Evolutionary conservation across 805 yeast species (phyloP).

Genomic region (Pichia gijzeniarum): DNA sequence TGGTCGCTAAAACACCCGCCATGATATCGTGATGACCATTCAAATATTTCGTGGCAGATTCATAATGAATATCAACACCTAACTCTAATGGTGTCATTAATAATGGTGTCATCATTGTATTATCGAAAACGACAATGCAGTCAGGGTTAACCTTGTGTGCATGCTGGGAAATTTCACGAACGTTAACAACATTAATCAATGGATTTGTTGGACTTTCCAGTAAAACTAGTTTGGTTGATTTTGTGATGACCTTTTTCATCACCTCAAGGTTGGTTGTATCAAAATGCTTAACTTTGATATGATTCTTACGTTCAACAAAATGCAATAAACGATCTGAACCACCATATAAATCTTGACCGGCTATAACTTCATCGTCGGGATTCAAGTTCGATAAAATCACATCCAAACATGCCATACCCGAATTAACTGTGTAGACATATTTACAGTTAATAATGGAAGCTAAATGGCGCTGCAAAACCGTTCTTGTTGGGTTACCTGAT

Average conservation of each 20-base stretch:
- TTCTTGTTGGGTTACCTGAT: conserved; percentile 91
- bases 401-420: conserved; percentile 92
- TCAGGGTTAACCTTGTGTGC: conserved; percentile 67
- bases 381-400: conserved; percentile 58
- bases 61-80: conserved; percentile 89
- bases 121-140: conserved; percentile 76
- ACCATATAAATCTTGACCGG: conserved; percentile 93
- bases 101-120: conserved; percentile 95
- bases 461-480: conserved; percentile 69
- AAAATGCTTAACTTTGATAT: conserved; percentile 61
- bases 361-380: conserved; percentile 87
- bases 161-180: conserved; percentile 54
- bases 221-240: conserved; percentile 67
- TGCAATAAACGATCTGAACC: conserved; percentile 86
- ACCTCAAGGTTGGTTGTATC: conserved; percentile 72
- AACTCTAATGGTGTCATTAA: conserved; percentile 77
- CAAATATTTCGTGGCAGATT: conserved; percentile 86
- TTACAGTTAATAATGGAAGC: conserved; percentile 74
- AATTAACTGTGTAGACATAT: conserved; percentile 72
- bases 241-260: conserved; percentile 49
- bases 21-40: conserved; percentile 95
- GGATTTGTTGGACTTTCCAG: conserved; percentile 95
- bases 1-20: conserved; percentile 88
- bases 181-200: conserved; percentile 78
- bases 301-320: conserved; percentile 56